A percentile compares a stretch with the other conserved stretches of the same genome.
Evolutionary conservation across 2,329 filamentous ascomycete species (phyloP).

Genomic region (Fusarium continuum): DNA sequence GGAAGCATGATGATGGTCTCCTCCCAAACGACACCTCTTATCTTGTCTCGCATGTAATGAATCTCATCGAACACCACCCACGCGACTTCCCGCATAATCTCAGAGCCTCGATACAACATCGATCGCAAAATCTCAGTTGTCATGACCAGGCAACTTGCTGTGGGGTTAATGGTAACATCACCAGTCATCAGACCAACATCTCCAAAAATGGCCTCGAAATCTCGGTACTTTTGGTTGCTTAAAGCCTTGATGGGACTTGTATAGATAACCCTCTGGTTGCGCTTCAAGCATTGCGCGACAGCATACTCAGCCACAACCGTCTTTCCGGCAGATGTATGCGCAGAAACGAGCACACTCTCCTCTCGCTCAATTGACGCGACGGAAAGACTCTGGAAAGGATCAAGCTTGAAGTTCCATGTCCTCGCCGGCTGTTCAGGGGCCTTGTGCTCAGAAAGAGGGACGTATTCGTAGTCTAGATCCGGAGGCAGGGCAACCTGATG

Average conservation of each 20-base stretch:
- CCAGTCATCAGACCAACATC: slow-evolving; percentile 98
- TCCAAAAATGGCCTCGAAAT: slow-evolving; percentile 94
- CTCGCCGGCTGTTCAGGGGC: slow-evolving; percentile 87
- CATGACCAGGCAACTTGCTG: slow-evolving; percentile 97
- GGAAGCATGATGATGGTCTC: slow-evolving; percentile 98
- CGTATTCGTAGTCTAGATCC: slow-evolving; percentile 91
- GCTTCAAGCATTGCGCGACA: slow-evolving; percentile 95
- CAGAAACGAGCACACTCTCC: slow-evolving; percentile 95
- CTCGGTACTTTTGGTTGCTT: slow-evolving; percentile 98
- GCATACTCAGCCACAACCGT: slow-evolving; percentile 98
- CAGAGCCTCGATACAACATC: slow-evolving; percentile 97
- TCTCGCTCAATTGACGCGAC: slow-evolving; percentile 95
- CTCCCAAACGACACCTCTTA: slow-evolving; percentile 97
- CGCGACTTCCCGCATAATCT: slow-evolving; percentile 99
- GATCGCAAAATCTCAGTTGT: slow-evolving; percentile 98
- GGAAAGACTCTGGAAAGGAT: slow-evolving; percentile 96
- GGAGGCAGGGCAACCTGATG: slow-evolving; percentile 96
- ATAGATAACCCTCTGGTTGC: slow-evolving; percentile 98
- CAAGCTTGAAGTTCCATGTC: slow-evolving; percentile 87
- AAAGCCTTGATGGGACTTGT: slow-evolving; percentile 99
- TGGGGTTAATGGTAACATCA: slow-evolving; percentile 99
- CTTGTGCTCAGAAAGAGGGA: slow-evolving; percentile 94
- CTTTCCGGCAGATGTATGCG: slow-evolving; percentile 97
- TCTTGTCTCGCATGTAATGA: slow-evolving; percentile 96
- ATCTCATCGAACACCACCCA: slow-evolving; percentile 99